Conservation (phyloP, 257 asterid genomes). For the Lavandula angustifolia region DNA sequence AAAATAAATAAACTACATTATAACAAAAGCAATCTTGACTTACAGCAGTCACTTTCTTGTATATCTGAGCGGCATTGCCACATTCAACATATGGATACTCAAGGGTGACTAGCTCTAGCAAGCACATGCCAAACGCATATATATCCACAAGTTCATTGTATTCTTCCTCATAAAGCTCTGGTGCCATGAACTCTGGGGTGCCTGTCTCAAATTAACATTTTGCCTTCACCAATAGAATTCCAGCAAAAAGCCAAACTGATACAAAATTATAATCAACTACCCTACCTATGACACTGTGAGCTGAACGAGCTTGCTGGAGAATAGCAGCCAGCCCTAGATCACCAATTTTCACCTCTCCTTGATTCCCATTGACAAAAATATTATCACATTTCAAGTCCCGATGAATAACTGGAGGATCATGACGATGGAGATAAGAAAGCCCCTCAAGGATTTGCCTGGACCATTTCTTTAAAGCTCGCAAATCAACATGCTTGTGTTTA, state of each 20-base stretch:
- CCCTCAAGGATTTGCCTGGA: slow-evolving; percentile 91
- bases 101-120: slow-evolving; percentile 58
- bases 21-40: slow-evolving; percentile 32
- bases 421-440: slow-evolving; percentile 81
- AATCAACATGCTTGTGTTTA: slow-evolving; percentile 84
- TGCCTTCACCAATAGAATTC: slow-evolving; percentile 5
- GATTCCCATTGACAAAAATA: slow-evolving; percentile 55
- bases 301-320: slow-evolving; percentile 71
- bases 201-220: slow-evolving; percentile 36
- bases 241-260: background rate
- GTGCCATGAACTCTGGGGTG: slow-evolving; percentile 69
- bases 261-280: slow-evolving; percentile 1
- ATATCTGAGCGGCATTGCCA: slow-evolving; percentile 61
- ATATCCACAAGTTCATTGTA: slow-evolving; percentile 59
- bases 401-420: slow-evolving; percentile 90
- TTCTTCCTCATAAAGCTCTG: slow-evolving; percentile 60
- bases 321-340: slow-evolving; percentile 59
- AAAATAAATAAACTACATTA: slow-evolving; percentile 9
- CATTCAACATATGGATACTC: slow-evolving; percentile 70
- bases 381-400: slow-evolving; percentile 93
- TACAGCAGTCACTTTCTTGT: slow-evolving; percentile 57
- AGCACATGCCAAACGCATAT: slow-evolving; percentile 65
- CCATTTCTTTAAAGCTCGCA: slow-evolving; percentile 94
- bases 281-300: slow-evolving; percentile 63
- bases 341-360: slow-evolving; percentile 58